Base-by-base conservation (phyloP, 805 yeast species). In the Priceomyces carsonii region DNA sequence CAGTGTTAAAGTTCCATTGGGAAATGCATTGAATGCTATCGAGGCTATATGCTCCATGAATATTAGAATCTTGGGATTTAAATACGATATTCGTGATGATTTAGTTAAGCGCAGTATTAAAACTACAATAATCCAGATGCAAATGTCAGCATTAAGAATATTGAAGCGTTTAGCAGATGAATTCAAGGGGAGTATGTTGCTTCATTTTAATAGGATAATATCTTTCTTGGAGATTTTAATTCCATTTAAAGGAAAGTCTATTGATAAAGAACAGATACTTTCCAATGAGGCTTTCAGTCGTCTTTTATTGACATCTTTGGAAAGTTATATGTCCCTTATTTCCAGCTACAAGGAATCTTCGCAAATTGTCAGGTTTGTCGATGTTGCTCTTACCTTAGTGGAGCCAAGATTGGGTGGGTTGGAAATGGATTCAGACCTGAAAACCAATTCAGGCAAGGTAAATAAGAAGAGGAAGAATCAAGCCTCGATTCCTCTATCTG, bases 1-100 rank as follows among this genome's bases (percentile, higher is more conserved):
- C 46, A 64, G 79, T 8, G 71, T 80, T 6, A 66, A 71, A 42
- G 69, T 85, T 6, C 93, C 95, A 3, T 43, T 86, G 9, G 90
- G 91, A 1, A 48, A 61, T 29, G 51, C 83, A 3, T 51, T 82
- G 4, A 53, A 66, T 6, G 40, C 81, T 32, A 63, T 70, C 15
- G 88, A 83, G 47, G 59, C 80, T 8, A 50, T 82, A 10, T 57
- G 77, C 39, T 69, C 80, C 12, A 57, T 86, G 39, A 78, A 80
- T 44, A 58, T 73, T 9, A 75, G 69, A 35, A 78, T 76, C 42
- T 58, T 80, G 23, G 69, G 79, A 2, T 68, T 81, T 50, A 76
- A 73, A 45, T 67, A 73, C 31, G 87, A 81, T 42, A 71, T 83
- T 39, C 68, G 82, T 41, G 83, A 81, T 48, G 63, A 61, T 6